These are phyloP conservation scores for Amaranthus palmeri DNA, from an alignment of 148 eudicot species.

Conservation along the genomic window DNA sequence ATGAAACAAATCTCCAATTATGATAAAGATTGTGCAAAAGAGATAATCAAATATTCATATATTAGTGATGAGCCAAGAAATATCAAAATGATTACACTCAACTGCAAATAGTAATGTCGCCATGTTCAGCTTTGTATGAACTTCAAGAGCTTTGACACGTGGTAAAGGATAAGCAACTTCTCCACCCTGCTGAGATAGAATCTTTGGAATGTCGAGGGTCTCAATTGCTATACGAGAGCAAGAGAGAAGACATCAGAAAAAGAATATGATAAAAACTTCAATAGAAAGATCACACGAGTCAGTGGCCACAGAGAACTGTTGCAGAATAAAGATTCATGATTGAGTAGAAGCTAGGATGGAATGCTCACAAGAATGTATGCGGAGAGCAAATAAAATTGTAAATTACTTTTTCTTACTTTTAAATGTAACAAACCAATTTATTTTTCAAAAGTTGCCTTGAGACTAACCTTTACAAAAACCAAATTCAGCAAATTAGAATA, in stretches of 20 bases:
- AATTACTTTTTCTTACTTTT: too few relatives aligned
- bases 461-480: not conserved
- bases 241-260: not conserved
- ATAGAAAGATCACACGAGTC: conserved; percentile 1
- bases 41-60: conserved; percentile 1
- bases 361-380: not conserved
- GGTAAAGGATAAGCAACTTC: conserved; percentile 97
- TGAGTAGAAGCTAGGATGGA: not conserved
- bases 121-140: conserved; percentile 80
- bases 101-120: conserved; percentile 88
- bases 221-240: conserved; percentile 60
- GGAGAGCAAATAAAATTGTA: not conserved
- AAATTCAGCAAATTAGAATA: not conserved
- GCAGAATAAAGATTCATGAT: not conserved
- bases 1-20: not conserved
- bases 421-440: not conserved
- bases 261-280: conserved; percentile 11
- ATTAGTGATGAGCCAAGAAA: not conserved
- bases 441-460: not conserved
- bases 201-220: conserved; percentile 81
- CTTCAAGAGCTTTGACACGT: conserved; percentile 76
- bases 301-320: conserved; percentile 4
- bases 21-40: not conserved
- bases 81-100: conserved; percentile 33
- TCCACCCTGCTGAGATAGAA: conserved; percentile 96